phyloP scores from a whole-genome alignment of 2,329 filamentous ascomycete genomes.

The Colletotrichum simmondsii region DNA sequence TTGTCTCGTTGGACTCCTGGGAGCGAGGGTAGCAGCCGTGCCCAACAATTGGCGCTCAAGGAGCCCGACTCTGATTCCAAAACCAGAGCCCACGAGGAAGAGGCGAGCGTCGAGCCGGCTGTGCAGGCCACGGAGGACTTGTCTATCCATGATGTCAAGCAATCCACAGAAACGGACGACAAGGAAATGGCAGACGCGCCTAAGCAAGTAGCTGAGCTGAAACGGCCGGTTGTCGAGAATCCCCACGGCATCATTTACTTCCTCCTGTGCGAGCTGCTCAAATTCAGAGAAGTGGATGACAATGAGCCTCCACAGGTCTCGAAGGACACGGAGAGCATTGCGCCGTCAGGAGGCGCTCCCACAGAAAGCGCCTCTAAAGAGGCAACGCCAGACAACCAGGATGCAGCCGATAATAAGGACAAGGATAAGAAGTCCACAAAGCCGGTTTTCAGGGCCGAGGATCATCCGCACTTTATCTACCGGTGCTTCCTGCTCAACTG shows the following conservation, averaged over 20 bases:
- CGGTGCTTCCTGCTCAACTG: conserved; percentile 95
- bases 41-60: conserved; percentile 54
- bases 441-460: conserved; percentile 85
- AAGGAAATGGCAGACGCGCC: conserved; percentile 72
- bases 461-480: conserved; percentile 96
- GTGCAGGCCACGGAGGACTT: conserved; percentile 59
- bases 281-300: conserved; percentile 93
- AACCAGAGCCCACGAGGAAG: conserved; percentile 24
- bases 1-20: conserved; percentile 69
- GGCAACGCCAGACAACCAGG: conserved; percentile 23
- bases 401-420: conserved; percentile 38
- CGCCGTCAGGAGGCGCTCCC: conserved; percentile 40
- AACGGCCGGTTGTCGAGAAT: conserved; percentile 87
- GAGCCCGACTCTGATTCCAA: conserved; percentile 42
- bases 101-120: conserved; percentile 50
- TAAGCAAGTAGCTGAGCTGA: conserved; percentile 75
- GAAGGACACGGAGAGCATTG: conserved; percentile 54
- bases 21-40: conserved; percentile 44
- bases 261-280: conserved; percentile 89
- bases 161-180: conserved; percentile 68
- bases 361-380: conserved; percentile 30
- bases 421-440: conserved; percentile 76
- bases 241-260: conserved; percentile 97
- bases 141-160: conserved; percentile 65
- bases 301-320: conserved; percentile 66